Percentiles rank a stretch among this genome's conserved stretches.
These are phyloP conservation scores for Aspergillus tubingensis DNA, from an alignment of 2,329 filamentous ascomycete genomes.

Conservation along the genomic window DNA sequence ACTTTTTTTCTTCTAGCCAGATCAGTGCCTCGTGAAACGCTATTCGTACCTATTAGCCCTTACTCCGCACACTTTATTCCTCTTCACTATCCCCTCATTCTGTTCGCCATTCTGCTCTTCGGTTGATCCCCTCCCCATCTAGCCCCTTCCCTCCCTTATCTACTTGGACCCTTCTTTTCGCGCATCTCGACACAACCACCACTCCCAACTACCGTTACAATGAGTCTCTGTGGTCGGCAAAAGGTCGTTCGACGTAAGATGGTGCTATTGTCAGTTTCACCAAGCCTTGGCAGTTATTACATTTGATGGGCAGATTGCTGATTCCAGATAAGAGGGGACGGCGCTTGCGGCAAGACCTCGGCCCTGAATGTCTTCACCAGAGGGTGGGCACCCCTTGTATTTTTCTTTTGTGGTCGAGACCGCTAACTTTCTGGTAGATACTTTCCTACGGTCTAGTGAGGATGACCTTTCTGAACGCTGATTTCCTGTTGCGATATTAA, in stretches of 20 bases:
- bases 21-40: conserved; percentile 3
- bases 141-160: conserved; percentile 26
- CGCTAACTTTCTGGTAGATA: conserved; percentile 59
- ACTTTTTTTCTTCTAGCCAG: conserved; percentile 13
- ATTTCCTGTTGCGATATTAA: conserved; percentile 23
- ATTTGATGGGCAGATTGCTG: conserved; percentile 19
- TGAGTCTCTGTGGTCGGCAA: conserved; percentile 67
- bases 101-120: background rate
- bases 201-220: conserved; percentile 29
- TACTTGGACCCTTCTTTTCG: conserved; percentile 8
- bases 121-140: conserved; percentile 5
- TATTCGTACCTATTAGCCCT: background rate
- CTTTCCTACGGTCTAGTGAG: conserved; percentile 93
- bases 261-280: conserved; percentile 70
- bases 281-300: background rate
- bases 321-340: conserved; percentile 70
- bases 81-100: background rate
- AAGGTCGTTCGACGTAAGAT: conserved; percentile 95
- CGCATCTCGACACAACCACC: conserved; percentile 8
- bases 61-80: background rate
- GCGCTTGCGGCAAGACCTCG: conserved; percentile 96
- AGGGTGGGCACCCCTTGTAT: conserved; percentile 59
- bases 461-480: background rate
- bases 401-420: conserved; percentile 5
- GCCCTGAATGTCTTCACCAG: conserved; percentile 97